A percentile compares a stretch with the other conserved stretches of the same genome.
phyloP scores from a whole-genome alignment of 352 stramenopile genomes.

The Phytophthora capsici region DNA sequence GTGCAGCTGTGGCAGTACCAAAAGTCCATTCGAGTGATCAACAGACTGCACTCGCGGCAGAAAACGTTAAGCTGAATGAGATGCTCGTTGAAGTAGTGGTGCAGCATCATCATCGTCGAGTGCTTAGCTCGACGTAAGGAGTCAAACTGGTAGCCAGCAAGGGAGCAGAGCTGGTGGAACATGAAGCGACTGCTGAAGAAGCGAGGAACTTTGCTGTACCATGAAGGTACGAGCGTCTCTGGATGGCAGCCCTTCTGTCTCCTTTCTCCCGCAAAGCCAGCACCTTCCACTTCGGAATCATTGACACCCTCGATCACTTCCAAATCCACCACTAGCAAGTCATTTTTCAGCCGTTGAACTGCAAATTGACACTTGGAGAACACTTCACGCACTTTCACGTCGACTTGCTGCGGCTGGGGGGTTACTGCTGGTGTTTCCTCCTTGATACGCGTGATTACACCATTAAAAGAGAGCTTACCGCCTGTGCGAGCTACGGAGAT shows the following conservation, averaged over 20 bases:
- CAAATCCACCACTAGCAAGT: constrained; percentile 84
- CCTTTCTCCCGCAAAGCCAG: constrained; percentile 8
- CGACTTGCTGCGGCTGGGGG: constrained; percentile 36
- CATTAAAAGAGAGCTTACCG: constrained; percentile 50
- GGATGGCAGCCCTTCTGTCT: constrained; percentile 36
- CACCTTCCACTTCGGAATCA: constrained; percentile 5
- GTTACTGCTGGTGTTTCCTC: constrained; percentile 36
- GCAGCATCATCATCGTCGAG: constrained; percentile 91
- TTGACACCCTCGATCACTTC: constrained; percentile 23
- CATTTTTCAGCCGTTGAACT: constrained; percentile 75
- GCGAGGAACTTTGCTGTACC: constrained; percentile 63
- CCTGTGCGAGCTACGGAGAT: constrained; percentile 42
- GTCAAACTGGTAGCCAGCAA: constrained; percentile 87
- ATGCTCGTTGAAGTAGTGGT: constrained; percentile 87
- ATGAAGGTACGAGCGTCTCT: constrained; percentile 53
- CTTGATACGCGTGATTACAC: constrained; percentile 54
- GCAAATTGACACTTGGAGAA: constrained; percentile 67
- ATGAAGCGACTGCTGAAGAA: constrained; percentile 89
- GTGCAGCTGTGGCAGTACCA: constrained; percentile 67
- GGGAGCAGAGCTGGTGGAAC: constrained; percentile 87
- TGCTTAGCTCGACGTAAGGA: constrained; percentile 89
- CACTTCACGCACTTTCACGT: constrained; percentile 74
- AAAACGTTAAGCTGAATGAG: constrained; percentile 78
- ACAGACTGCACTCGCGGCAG: constrained; percentile 75
- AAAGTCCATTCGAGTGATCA: constrained; percentile 78